These are phyloP conservation scores for Boletus rubescentipes DNA, from an alignment of 768 basidiomycete genomes.

Conservation along the genomic window DNA sequence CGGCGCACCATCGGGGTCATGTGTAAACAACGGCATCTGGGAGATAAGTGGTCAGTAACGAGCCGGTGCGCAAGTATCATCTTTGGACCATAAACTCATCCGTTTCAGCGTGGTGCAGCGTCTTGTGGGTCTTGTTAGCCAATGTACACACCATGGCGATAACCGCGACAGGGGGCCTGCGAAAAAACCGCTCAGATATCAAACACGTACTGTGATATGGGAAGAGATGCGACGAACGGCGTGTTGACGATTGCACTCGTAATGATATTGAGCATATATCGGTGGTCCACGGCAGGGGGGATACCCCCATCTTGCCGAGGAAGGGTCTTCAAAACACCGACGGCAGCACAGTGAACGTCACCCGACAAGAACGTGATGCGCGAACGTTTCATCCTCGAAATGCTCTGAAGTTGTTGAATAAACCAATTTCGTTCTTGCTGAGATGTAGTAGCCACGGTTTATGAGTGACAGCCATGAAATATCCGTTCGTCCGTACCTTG, in stretches of 20 bases:
- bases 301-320: slow-evolving; percentile 35
- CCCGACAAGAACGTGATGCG: slow-evolving; percentile 88
- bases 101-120: slow-evolving; percentile 76
- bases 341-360: slow-evolving; percentile 91
- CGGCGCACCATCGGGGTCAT: slow-evolving; percentile 73
- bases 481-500: slow-evolving; percentile 47
- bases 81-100: slow-evolving; percentile 79
- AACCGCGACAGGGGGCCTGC: slow-evolving; percentile 64
- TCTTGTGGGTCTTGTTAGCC: slow-evolving; percentile 80
- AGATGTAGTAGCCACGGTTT: slow-evolving; percentile 1
- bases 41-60: neutral
- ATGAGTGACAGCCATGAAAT: neutral
- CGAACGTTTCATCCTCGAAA: slow-evolving; percentile 59
- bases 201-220: neutral
- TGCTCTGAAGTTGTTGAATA: slow-evolving; percentile 71
- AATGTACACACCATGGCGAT: slow-evolving; percentile 79
- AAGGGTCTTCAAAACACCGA: slow-evolving; percentile 74
- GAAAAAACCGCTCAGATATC: neutral
- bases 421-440: slow-evolving; percentile 92
- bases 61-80: neutral
- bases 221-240: slow-evolving; percentile 52
- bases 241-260: slow-evolving; percentile 97
- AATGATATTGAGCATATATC: slow-evolving; percentile 90
- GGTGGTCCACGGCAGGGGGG: slow-evolving; percentile 59
- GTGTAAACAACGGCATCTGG: slow-evolving; percentile 73